Evolutionary conservation across 192 early-diverging fungal genomes (phyloP).

Genomic region (Umbelopsis ramanniana): DNA sequence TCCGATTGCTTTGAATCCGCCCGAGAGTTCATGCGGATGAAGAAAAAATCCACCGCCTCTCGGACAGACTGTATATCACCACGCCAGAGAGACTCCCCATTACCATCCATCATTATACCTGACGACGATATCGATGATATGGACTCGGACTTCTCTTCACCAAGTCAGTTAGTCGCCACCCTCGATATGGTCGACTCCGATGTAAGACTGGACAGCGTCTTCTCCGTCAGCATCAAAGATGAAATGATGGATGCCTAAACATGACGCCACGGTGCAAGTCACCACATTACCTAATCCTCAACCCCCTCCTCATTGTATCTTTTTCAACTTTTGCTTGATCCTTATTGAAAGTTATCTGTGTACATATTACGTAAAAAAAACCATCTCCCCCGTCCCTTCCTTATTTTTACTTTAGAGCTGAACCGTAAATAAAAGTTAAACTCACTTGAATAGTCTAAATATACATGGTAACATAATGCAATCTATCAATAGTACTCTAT

Average conservation of each 20-base stretch:
- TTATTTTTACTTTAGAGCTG: not conserved
- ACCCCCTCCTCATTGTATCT: not conserved
- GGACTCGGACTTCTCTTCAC: constrained; percentile 16
- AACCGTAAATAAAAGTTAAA: not conserved
- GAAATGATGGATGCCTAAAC: constrained; percentile 10
- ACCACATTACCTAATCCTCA: not conserved
- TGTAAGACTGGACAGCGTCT: constrained; percentile 1
- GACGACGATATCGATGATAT: not conserved
- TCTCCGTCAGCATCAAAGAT: constrained; percentile 12
- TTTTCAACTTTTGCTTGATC: not conserved
- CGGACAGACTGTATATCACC: not conserved
- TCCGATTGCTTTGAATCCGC: constrained; percentile 9
- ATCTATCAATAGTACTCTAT: not conserved
- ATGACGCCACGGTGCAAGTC: not conserved
- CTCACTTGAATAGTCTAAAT: not conserved
- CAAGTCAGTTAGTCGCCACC: not conserved
- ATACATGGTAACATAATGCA: not conserved
- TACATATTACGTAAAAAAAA: not conserved
- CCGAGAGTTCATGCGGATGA: not conserved
- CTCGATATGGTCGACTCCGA: constrained; percentile 6
- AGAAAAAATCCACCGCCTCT: not conserved
- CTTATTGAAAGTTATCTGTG: not conserved
- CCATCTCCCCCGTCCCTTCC: not conserved
- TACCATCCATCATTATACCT: constrained; percentile 15
- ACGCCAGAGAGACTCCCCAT: not conserved